Conservation (phyloP, 345 rosid genomes). For the Gynandropsis gynandra region DNA sequence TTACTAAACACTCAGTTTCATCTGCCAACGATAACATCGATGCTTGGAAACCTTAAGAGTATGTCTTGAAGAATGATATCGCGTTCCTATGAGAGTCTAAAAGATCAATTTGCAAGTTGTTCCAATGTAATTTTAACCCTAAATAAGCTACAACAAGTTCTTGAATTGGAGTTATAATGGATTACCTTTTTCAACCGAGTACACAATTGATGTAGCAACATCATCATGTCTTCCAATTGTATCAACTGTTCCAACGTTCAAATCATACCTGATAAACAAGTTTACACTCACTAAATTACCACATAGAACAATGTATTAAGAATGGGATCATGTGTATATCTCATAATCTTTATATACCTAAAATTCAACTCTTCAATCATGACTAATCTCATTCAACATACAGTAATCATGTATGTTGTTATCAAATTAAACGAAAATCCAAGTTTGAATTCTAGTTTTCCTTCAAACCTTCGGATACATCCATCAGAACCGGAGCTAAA, state of each 20-base stretch:
- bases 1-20: background rate
- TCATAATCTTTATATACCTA: too few species aligned
- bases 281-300: background rate
- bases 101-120: too few species aligned
- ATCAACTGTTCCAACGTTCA: background rate
- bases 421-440: background rate
- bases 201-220: slow-evolving; percentile 1
- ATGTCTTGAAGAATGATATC: too few species aligned
- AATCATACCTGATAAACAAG: background rate
- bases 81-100: too few species aligned
- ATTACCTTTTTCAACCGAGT: background rate
- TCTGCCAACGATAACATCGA: background rate
- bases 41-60: too few species aligned
- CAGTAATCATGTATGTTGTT: background rate
- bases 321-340: background rate
- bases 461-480: slow-evolving; percentile 51
- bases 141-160: background rate
- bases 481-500: slow-evolving; percentile 69
- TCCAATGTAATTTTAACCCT: too few species aligned
- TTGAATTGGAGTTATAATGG: background rate
- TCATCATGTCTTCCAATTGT: slow-evolving; percentile 6
- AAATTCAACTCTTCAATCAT: too few species aligned
- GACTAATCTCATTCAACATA: too few species aligned
- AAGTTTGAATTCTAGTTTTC: background rate
- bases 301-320: background rate